Conservation (phyloP, 495 filamentous ascomycete species). For the Podospora comata region DNA sequence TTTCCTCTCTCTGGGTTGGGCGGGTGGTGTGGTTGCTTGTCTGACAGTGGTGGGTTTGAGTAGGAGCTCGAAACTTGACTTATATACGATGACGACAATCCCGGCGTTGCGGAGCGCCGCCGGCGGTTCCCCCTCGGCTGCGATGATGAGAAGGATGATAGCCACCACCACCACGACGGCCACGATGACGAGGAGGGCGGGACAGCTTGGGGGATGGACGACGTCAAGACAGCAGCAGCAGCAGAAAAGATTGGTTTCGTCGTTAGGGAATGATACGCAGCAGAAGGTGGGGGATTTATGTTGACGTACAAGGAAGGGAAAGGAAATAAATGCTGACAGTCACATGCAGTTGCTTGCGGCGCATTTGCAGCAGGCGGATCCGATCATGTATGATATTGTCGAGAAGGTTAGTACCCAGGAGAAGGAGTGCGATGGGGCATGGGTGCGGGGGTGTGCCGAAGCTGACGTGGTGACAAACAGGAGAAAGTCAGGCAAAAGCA, state of each 20-base stretch:
- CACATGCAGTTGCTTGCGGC: constrained; percentile 69
- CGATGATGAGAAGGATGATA: neutral
- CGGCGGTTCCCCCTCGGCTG: neutral
- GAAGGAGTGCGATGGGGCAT: neutral
- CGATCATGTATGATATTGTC: constrained; percentile 78
- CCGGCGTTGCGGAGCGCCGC: constrained; percentile 21
- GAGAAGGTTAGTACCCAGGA: constrained; percentile 63
- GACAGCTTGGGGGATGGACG: neutral
- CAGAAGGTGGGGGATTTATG: constrained; percentile 50
- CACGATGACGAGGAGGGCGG: neutral
- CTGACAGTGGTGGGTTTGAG: neutral
- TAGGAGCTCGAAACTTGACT: neutral
- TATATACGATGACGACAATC: constrained; percentile 27
- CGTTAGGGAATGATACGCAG: constrained; percentile 57
- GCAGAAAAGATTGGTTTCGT: constrained; percentile 40
- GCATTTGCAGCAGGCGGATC: constrained; percentile 79
- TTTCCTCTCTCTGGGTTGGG: too few species aligned
- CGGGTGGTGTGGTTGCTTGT: neutral
- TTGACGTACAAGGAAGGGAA: neutral
- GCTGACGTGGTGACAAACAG: constrained; percentile 45
- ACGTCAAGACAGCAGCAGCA: constrained; percentile 8
- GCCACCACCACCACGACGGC: neutral
- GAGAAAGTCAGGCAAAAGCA: constrained; percentile 95
- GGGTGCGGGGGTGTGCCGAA: neutral
- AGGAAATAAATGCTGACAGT: constrained; percentile 13